Percentiles rank a stretch among this genome's conserved stretches.
Evolutionary conservation across 352 stramenopile species (phyloP).

Genomic region (Phytophthora cactorum): DNA sequence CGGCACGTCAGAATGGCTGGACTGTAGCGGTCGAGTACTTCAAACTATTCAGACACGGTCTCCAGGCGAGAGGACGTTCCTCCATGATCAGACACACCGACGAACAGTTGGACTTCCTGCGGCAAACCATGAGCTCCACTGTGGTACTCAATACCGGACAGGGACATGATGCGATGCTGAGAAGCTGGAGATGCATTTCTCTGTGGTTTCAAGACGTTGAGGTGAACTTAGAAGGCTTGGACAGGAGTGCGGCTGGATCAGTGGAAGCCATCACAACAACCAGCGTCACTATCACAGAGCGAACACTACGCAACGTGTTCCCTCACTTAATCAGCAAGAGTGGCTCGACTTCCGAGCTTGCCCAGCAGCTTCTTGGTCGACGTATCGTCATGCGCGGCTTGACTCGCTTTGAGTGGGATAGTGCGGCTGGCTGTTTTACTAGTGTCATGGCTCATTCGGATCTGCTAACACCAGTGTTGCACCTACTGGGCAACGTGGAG

Average conservation of each 20-base stretch:
- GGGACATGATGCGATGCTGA: conserved; percentile 16
- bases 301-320: conserved; percentile 28
- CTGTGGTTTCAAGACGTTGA: conserved; percentile 25
- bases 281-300: conserved; percentile 21
- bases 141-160: conserved; percentile 19
- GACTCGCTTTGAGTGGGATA: conserved; percentile 27
- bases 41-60: conserved; percentile 11
- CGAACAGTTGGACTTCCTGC: conserved; percentile 18
- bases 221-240: conserved; percentile 13
- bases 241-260: conserved; percentile 3
- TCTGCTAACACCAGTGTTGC: conserved; percentile 22
- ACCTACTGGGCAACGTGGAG: conserved; percentile 21
- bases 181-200: conserved; percentile 24
- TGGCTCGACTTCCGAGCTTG: conserved; percentile 1
- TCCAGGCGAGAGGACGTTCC: conserved; percentile 9
- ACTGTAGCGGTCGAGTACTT: conserved; percentile 22
- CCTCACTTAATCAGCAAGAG: conserved; percentile 13
- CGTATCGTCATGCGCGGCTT: conserved; percentile 24
- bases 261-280: conserved; percentile 15
- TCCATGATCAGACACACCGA: background rate
- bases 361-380: conserved; percentile 15
- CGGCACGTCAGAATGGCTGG: conserved; percentile 13
- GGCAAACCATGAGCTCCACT: conserved; percentile 7
- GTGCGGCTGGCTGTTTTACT: background rate
- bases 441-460: conserved; percentile 21